These are phyloP conservation scores for Moricandia moricandioides DNA, from an alignment of 345 rosid genomes.

Conservation along the genomic window DNA sequence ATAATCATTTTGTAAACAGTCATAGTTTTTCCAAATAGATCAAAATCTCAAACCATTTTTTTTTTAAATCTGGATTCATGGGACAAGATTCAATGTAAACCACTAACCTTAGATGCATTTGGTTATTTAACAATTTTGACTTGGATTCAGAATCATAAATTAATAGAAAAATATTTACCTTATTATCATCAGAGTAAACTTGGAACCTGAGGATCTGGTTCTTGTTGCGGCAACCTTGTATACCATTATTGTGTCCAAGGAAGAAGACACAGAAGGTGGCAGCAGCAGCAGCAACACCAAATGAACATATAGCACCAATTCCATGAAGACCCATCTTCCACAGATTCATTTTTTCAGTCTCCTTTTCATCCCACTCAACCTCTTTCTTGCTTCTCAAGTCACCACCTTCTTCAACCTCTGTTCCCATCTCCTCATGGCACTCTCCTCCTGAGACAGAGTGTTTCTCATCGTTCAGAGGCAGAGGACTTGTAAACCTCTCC, in stretches of 20 bases:
- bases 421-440: not conserved
- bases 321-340: constrained; percentile 88
- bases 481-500: constrained; percentile 8
- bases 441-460: not conserved
- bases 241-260: constrained; percentile 55
- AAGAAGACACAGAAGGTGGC: constrained; percentile 78
- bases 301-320: constrained; percentile 91
- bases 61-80: not conserved
- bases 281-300: constrained; percentile 79
- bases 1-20: not conserved
- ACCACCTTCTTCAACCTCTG: constrained; percentile 15
- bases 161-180: constrained; percentile 46
- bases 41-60: not conserved
- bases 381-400: constrained; percentile 22
- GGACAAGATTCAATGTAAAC: not conserved
- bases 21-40: not conserved
- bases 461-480: constrained; percentile 12
- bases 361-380: constrained; percentile 41
- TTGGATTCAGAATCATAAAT: not conserved
- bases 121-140: not conserved
- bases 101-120: not conserved
- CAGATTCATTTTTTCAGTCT: constrained; percentile 49
- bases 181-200: constrained; percentile 72
- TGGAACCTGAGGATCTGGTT: constrained; percentile 53
- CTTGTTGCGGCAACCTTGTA: constrained; percentile 40